These are phyloP conservation scores for Pulveroboletus frians DNA, from an alignment of 768 basidiomycete genomes.

Conservation along the genomic window DNA sequence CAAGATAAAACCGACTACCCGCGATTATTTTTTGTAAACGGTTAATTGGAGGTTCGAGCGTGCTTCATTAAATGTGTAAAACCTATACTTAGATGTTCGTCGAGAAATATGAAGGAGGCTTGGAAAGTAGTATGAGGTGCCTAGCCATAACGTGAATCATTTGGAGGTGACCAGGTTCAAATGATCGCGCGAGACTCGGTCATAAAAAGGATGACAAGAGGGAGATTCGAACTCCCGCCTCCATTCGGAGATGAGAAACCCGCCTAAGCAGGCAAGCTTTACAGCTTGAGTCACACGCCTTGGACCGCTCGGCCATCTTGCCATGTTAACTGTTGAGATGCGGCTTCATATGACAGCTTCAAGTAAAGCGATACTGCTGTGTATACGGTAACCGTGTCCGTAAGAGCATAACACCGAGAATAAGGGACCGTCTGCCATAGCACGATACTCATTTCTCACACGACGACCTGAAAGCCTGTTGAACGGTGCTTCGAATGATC, in stretches of 20 bases:
- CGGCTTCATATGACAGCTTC: background rate
- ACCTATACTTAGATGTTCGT: too few species aligned
- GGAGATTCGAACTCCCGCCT: conserved; percentile 34
- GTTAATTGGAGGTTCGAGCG: background rate
- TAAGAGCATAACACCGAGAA: too few species aligned
- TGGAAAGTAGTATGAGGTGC: background rate
- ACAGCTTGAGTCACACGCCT: conserved; percentile 58
- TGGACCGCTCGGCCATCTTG: conserved; percentile 61
- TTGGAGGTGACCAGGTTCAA: too few species aligned
- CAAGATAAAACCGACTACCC: conserved; percentile 4
- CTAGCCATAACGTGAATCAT: too few species aligned
- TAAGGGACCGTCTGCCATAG: too few species aligned
- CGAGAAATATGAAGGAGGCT: background rate
- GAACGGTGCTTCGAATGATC: too few species aligned
- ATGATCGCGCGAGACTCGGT: too few species aligned
- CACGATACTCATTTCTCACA: too few species aligned
- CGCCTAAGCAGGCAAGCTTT: conserved; percentile 24
- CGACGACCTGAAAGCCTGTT: too few species aligned
- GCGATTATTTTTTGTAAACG: background rate
- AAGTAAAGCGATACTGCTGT: too few species aligned
- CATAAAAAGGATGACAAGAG: conserved; percentile 26
- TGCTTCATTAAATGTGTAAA: too few species aligned
- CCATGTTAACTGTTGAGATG: conserved; percentile 9
- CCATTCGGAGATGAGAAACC: conserved; percentile 31
- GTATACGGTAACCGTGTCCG: too few species aligned